A percentile compares a stretch with the other conserved stretches of the same genome.
These are phyloP conservation scores for Aspergillus phoenicis DNA, from an alignment of 2,329 filamentous ascomycete genomes.

Conservation along the genomic window DNA sequence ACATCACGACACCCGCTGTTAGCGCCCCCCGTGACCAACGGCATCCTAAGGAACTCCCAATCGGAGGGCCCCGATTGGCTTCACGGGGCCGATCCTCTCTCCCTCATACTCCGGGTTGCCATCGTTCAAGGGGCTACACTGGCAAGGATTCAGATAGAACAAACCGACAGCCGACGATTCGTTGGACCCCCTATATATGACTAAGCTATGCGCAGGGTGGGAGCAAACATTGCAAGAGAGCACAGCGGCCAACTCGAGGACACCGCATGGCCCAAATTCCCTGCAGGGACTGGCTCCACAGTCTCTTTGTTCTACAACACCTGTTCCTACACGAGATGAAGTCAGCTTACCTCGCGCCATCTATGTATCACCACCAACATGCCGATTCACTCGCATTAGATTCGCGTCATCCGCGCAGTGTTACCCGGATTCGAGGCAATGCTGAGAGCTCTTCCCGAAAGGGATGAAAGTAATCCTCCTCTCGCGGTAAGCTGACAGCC, in stretches of 20 bases:
- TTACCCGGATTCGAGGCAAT: neutral
- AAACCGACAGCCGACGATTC: neutral
- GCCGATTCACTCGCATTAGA: neutral
- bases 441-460: neutral
- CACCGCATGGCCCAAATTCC: neutral
- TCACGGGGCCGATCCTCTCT: neutral
- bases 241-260: neutral
- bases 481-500: neutral
- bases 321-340: neutral
- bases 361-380: neutral
- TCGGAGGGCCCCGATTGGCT: neutral
- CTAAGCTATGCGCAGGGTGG: neutral
- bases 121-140: neutral
- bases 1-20: neutral
- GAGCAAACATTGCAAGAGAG: neutral
- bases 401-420: neutral
- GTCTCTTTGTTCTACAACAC: neutral
- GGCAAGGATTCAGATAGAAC: neutral
- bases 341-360: constrained; percentile 1
- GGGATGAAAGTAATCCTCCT: neutral
- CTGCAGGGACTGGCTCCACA: neutral
- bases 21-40: neutral
- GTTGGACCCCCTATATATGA: neutral
- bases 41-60: neutral
- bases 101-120: neutral